phyloP scores from a whole-genome alignment of 2,329 filamentous ascomycete genomes.

The Sporothrix humicola region DNA sequence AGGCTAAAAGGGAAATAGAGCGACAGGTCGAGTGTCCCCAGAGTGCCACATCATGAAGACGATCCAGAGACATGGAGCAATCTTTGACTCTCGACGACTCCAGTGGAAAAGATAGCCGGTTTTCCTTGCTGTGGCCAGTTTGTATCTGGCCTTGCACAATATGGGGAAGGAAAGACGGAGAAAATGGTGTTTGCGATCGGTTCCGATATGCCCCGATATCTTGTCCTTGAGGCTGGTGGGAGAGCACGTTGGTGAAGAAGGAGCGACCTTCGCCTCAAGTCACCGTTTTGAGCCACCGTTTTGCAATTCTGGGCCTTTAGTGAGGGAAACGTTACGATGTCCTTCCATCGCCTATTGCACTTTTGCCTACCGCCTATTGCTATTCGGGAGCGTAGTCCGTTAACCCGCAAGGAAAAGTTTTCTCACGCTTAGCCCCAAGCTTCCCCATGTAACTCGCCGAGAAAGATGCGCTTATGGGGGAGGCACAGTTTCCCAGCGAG shows the following conservation, averaged over 20 bases:
- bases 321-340: slow-evolving; percentile 10
- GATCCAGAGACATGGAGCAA: neutral
- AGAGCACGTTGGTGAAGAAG: neutral
- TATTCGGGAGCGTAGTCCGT: slow-evolving; percentile 13
- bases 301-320: neutral
- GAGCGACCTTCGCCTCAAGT: slow-evolving; percentile 10
- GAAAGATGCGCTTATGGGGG: slow-evolving; percentile 27
- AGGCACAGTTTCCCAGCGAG: neutral
- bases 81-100: too few relatives aligned
- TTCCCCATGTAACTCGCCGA: slow-evolving; percentile 17
- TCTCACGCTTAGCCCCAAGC: neutral
- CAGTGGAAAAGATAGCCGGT: slow-evolving; percentile 19
- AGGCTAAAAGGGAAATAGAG: slow-evolving; percentile 23
- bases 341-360: neutral
- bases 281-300: slow-evolving; percentile 21
- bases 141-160: neutral
- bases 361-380: slow-evolving; percentile 19
- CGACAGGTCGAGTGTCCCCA: neutral
- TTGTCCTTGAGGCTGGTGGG: neutral
- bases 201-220: slow-evolving; percentile 27
- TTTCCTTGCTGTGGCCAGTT: neutral
- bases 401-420: slow-evolving; percentile 23
- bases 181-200: slow-evolving; percentile 1
- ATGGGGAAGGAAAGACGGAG: neutral
- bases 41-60: slow-evolving; percentile 1